Base-by-base conservation (phyloP, 2,329 filamentous ascomycete genomes). In the Nemania serpens region DNA sequence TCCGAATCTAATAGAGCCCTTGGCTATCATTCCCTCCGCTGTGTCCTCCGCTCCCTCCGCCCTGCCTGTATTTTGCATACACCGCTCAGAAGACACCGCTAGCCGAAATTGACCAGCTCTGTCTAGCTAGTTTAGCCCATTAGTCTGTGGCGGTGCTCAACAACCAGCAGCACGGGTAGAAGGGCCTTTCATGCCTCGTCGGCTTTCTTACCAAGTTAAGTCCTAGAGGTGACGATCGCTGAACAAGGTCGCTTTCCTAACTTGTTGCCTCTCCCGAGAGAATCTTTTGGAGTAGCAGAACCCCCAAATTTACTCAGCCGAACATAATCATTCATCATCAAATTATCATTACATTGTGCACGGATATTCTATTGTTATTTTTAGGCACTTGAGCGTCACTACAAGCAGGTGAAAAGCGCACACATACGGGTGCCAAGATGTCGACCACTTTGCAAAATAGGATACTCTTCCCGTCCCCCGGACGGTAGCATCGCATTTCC, bases 131-230 rank as follows among this genome's bases (percentile, higher is more conserved):
- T 7, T n/a, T 29, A 29, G 25, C 25, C 25, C 7, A 29, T 4
- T 29, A 29, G 25, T 15, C 34, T 64, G 62, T 62, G 58, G 57
- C 57, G 50, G 61, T 63, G 56, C 60, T 48, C 34, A 33, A 51
- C 52, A 50, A 46, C 46, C 45, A 18, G 46, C 42, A 34, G 22
- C 15, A 17, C 5, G 37, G 41, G 11, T 42, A 48, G 20, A 53
- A 37, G 48, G 41, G 39, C 18, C 46, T 50, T 50, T 36, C 50
- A 48, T 42, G 46, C 36, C 13, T 42, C 25, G 49, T 58, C 58
- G 62, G 62, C 51, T 52, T 64, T 59, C 46, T 48, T 59, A 56
- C 58, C 49, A 45, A 56, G 55, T 54, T n/a, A 37, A 51, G 62
- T 46, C 46, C 48, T 22, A 37, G 29, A 51, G 25, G 53, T 25